Evolutionary conservation across 129 eudicot genomes (phyloP).

Genomic region (Silybum marianum): DNA sequence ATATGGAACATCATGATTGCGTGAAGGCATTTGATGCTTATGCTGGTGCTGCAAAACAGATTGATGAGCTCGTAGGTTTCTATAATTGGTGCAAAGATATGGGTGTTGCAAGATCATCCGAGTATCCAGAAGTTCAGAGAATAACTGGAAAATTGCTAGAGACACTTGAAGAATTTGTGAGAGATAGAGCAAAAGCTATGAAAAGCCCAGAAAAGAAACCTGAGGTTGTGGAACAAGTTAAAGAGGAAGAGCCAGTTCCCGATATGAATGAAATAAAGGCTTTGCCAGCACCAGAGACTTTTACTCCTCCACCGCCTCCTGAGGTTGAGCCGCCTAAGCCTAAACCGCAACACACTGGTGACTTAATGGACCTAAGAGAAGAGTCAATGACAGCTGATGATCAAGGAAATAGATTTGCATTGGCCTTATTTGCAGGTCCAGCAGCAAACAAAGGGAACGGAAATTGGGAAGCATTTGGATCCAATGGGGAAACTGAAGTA

Average conservation of each 20-base stretch:
- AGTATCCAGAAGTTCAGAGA: conserved; percentile 75
- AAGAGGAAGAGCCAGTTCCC: conserved; percentile 60
- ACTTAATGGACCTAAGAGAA: conserved; percentile 70
- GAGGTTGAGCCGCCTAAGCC: conserved; percentile 53
- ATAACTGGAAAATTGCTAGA: conserved; percentile 69
- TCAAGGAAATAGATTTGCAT: conserved; percentile 76
- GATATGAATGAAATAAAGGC: conserved; percentile 90
- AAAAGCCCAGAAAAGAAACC: conserved; percentile 75
- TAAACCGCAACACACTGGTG: conserved; percentile 42
- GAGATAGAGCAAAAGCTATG: conserved; percentile 69
- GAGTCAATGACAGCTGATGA: conserved; percentile 66
- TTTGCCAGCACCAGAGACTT: conserved; percentile 66
- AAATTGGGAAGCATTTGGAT: conserved; percentile 62
- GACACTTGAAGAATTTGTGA: conserved; percentile 80
- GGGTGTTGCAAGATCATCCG: conserved; percentile 76
- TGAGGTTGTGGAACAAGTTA: conserved; percentile 38
- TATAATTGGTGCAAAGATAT: conserved; percentile 90
- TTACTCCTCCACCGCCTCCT: conserved; percentile 57
- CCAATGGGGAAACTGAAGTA: conserved; percentile 57
- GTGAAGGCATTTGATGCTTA: conserved; percentile 81
- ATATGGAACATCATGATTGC: conserved; percentile 84
- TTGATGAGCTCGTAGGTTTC: conserved; percentile 71
- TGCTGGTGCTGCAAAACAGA: conserved; percentile 73
- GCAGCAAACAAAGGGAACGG: conserved; percentile 47
- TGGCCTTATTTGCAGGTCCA: conserved; percentile 75